A percentile compares a stretch with the other conserved stretches of the same genome.
Conservation (phyloP, 805 yeast genomes). For the Saturnispora silvae region DNA sequence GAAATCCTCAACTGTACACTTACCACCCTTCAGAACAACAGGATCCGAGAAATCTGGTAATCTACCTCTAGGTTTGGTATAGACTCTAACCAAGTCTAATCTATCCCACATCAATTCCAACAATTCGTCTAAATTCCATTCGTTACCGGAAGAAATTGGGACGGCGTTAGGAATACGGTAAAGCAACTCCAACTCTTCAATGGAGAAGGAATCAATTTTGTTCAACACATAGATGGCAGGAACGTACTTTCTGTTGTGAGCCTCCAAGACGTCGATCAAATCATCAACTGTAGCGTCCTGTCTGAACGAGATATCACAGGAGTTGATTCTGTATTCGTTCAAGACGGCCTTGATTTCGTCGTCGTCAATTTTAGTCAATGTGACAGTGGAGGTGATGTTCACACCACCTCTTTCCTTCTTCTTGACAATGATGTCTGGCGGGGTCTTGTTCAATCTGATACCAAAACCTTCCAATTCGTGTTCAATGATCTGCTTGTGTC, state of each 20-base stretch:
- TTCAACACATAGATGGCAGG: conserved; percentile 93
- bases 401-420: conserved; percentile 96
- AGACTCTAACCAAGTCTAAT: conserved; percentile 84
- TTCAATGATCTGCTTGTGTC: conserved; percentile 89
- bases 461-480: conserved; percentile 96
- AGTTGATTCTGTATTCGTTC: conserved; percentile 88
- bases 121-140: conserved; percentile 95
- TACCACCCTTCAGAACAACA: conserved; percentile 74
- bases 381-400: conserved; percentile 86
- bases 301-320: conserved; percentile 92
- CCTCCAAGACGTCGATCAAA: conserved; percentile 87
- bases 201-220: conserved; percentile 89
- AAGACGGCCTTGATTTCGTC: conserved; percentile 95
- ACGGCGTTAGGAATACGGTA: conserved; percentile 94
- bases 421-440: conserved; percentile 86
- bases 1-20: conserved; percentile 85
- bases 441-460: conserved; percentile 79
- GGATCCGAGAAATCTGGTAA: conserved; percentile 94
- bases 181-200: conserved; percentile 83
- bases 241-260: conserved; percentile 80
- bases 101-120: conserved; percentile 93
- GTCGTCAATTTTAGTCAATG: conserved; percentile 79
- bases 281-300: conserved; percentile 98
- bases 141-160: conserved; percentile 90
- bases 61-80: conserved; percentile 93